Conservation (phyloP, 306 rosid genomes). For the Glycine tomentella region DNA sequence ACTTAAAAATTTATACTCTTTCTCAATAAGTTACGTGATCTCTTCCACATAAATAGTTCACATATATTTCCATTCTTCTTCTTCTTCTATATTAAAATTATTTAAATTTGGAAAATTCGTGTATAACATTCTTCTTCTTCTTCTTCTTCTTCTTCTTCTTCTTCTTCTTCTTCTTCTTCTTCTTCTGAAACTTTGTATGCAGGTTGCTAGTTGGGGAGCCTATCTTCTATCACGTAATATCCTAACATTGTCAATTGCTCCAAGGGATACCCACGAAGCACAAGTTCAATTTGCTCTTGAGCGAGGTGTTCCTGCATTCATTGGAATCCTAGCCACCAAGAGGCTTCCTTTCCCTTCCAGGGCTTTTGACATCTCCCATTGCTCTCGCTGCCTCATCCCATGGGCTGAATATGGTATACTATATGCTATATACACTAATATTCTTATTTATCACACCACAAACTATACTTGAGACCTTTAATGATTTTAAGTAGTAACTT, state of each 20-base stretch:
- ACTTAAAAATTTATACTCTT: neutral
- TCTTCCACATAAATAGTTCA: neutral
- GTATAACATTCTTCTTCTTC: no score
- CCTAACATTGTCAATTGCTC: conserved; percentile 70
- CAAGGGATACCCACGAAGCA: conserved; percentile 83
- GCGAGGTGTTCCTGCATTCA: conserved; percentile 79
- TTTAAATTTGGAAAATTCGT: no score
- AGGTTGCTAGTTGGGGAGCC: conserved; percentile 96
- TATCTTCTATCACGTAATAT: conserved; percentile 67
- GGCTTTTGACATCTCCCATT: conserved; percentile 84
- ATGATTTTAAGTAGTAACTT: no score
- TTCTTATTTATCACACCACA: no score
- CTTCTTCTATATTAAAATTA: no score
- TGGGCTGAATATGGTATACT: conserved; percentile 61
- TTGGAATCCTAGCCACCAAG: conserved; percentile 74
- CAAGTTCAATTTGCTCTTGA: conserved; percentile 88
- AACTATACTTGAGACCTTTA: no score
- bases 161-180: no score
- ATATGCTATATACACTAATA: no score
- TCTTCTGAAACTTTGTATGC: neutral
- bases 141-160: no score
- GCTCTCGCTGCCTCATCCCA: conserved; percentile 91
- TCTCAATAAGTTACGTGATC: neutral
- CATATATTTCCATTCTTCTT: no score
- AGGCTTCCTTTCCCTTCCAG: conserved; percentile 78